A percentile compares a stretch with the other conserved stretches of the same genome.
phyloP scores from a whole-genome alignment of 2,329 filamentous ascomycete genomes.

The Aquanectria penicillioides region DNA sequence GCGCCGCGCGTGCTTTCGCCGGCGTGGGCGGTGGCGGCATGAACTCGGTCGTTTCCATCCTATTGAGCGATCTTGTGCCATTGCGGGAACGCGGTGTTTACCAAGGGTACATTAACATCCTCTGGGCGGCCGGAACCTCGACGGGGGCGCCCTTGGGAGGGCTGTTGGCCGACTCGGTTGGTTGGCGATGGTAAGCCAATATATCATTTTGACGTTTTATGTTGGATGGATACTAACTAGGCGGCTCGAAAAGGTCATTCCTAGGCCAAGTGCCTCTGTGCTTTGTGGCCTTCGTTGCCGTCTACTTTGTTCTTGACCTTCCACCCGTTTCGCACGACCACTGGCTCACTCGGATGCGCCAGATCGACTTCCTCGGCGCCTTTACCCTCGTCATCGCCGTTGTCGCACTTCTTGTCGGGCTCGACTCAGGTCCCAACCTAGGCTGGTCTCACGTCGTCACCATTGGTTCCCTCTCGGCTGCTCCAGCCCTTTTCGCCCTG shows the following conservation, averaged over 20 bases:
- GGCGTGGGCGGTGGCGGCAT: slow-evolving; percentile 76
- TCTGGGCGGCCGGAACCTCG: slow-evolving; percentile 75
- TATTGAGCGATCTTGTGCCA: slow-evolving; percentile 74
- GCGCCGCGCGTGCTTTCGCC: slow-evolving; percentile 65
- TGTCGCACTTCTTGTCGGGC: slow-evolving; percentile 71
- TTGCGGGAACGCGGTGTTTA: slow-evolving; percentile 76
- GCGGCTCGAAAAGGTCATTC: slow-evolving; percentile 66
- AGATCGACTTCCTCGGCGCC: slow-evolving; percentile 80
- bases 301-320: slow-evolving; percentile 70
- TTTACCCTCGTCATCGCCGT: slow-evolving; percentile 72
- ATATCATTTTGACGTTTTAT: not conserved
- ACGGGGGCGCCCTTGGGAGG: slow-evolving; percentile 77
- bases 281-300: slow-evolving; percentile 70
- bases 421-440: slow-evolving; percentile 79
- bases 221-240: not conserved
- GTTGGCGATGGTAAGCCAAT: slow-evolving; percentile 74
- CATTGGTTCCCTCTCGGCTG: slow-evolving; percentile 64
- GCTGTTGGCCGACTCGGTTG: slow-evolving; percentile 75
- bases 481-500: slow-evolving; percentile 68
- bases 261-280: slow-evolving; percentile 76
- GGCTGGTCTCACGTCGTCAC: slow-evolving; percentile 72
- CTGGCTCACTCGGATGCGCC: slow-evolving; percentile 72
- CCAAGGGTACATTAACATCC: slow-evolving; percentile 78
- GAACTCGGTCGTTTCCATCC: slow-evolving; percentile 74
- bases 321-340: slow-evolving; percentile 69